Evolutionary conservation across 1,284 basidiomycete species (phyloP), one percentile per base, ranked within the genome.

Genomic region (Golubevia pallescens): DNA sequence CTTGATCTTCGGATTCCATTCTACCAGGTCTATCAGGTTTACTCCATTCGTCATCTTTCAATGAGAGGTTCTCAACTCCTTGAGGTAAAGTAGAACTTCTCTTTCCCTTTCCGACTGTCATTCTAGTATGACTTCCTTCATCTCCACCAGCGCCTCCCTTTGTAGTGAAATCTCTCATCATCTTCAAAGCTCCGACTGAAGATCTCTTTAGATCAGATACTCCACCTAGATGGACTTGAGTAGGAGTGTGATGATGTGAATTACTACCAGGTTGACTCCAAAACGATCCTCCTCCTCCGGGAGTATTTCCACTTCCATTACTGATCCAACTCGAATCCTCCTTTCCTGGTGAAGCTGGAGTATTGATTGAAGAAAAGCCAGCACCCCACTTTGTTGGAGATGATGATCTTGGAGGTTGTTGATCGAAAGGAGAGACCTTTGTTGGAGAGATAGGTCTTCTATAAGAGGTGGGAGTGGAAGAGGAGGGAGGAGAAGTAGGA

Each of bases 1-100:
- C 74, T 34, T 78, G 76, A 57, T 80, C 78, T 59, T 80, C 78
- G 58, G 70, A 73, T 61, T 80, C 76, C 74, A 77, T 78, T 14
- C 78, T 67, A 7, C 78, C 78, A 10, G 78, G 78, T 20, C 74
- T 66, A 2, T 54, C 62, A 2, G 78, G 78, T 59, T 73, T 75
- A 16, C 66, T 66, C 69, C 74, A 74, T n/a, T 68, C 62, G 8
- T 16, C 42, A 13, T 48, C 42, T 16, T 48, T 48, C 42, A 48
- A 16, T 13, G 42, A 48, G 13, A 21, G 57, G 38, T 42, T 42
- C 19, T 38, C 20, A 14, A 13, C 14, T 28, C 56, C 63, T 32
- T 48, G 42, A n/a, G 48, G n/a, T 24, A 28, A n/a, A 23, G 72
- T 67, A 20, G 69, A 67, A 42, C 72, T 66, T 24, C 67, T 68